Base-by-base conservation (phyloP, 257 asterid genomes). In the Nyctanthes arbortristis region DNA sequence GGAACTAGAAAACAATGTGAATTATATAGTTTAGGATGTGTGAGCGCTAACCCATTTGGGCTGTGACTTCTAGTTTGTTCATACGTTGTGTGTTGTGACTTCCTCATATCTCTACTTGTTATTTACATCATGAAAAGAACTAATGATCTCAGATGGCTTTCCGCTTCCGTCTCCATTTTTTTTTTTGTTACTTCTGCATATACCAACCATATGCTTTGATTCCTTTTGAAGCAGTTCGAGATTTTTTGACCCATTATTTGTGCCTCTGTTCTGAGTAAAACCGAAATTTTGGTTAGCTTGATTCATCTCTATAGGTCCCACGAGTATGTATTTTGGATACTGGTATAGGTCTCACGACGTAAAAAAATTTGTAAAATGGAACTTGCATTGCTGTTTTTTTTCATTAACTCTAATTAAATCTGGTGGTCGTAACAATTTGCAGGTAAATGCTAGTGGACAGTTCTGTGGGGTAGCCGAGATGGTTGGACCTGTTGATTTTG, bases 381-480 rank as follows among this genome's bases (percentile, higher is more conserved):
- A 35, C 74, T 35, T 76, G 52, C 57, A 71, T 52, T 57, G 60
- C 69, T 49, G 12, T 36, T 34, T 36, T 56, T 25, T 63, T 13
- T 47, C 40, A 72, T 54, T 68, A 18, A 63, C 20, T 47, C 39
- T 74, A 52, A 45, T 36, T 52, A 58, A 52, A 56, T 63, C 12
- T 56, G 27, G 7, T 78, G 69, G 52, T 69, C 72, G 61, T 66
- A 60, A 30, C 20, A 43, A 65, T 67, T 59, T 81, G 69, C 81
- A 91, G 98, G 97, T 94, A 60, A 94, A 94, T 84, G 97, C 97
- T 47, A 94, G 98, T 77, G 99, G 97, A 29, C 99, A 91, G 78
- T 94, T 94, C 72, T 94, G 99, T 79, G 99, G 99, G 40, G 84
- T 94, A 67, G 99, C 99, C 13, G 98, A 94, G 88, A 94, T 94